These are phyloP conservation scores for Liriodendron chinense DNA, from an alignment of 164 flowering plant species.

Conservation along the genomic window DNA sequence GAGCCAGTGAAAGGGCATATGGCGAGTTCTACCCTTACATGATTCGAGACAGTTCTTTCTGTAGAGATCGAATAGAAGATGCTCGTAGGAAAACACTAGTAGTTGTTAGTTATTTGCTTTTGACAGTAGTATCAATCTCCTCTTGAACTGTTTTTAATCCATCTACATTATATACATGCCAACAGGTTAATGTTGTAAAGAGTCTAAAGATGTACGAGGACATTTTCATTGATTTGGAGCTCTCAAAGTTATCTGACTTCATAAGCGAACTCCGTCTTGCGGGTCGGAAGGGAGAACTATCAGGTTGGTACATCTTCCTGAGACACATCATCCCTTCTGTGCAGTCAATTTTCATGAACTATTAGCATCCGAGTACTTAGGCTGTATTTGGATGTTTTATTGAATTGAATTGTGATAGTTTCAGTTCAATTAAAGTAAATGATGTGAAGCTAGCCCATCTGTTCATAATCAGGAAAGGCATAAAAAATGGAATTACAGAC, in stretches of 20 bases:
- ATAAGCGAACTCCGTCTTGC: slow-evolving; percentile 69
- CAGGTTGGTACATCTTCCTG: slow-evolving; percentile 41
- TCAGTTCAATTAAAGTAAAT: not conserved
- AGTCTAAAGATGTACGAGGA: slow-evolving; percentile 85
- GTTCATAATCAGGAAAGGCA: too few species aligned
- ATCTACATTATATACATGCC: slow-evolving; percentile 3
- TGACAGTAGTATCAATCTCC: not conserved
- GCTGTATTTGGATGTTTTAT: too few species aligned
- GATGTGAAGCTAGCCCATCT: too few species aligned
- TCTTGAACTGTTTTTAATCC: slow-evolving; percentile 3
- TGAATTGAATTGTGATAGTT: not conserved
- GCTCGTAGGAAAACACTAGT: slow-evolving; percentile 1
- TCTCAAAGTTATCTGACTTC: slow-evolving; percentile 53
- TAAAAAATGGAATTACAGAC: too few species aligned
- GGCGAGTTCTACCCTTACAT: slow-evolving; percentile 63
- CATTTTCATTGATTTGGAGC: slow-evolving; percentile 69
- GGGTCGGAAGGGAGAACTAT: slow-evolving; percentile 79
- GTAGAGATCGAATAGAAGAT: slow-evolving; percentile 13
- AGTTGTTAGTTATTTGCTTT: slow-evolving; percentile 10
- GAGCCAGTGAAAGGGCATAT: slow-evolving; percentile 91
- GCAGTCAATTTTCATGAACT: not conserved
- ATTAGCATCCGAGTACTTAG: not conserved
- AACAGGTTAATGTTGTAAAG: slow-evolving; percentile 92
- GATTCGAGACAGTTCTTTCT: slow-evolving; percentile 16
- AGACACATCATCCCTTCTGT: not conserved